Base-by-base conservation (phyloP, 331 rosid genomes). In the Pyracantha coccinea region DNA sequence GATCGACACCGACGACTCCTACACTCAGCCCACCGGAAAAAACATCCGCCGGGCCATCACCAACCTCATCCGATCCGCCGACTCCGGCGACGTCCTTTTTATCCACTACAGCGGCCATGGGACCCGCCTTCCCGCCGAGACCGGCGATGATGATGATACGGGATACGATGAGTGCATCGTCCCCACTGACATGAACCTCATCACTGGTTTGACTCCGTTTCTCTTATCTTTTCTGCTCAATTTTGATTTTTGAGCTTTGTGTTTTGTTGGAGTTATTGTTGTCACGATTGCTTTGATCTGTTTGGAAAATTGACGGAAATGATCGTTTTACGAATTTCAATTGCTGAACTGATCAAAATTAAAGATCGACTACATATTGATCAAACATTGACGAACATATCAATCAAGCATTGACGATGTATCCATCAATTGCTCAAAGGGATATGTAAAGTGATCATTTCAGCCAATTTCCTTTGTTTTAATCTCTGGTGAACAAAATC, bases 131-230 rank as follows among this genome's bases (percentile, higher is more conserved):
- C 96, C 98, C 0, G 92, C 96, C 0, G 97, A 91, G 83, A 81
- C 84, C 2, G 93, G 90, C 6, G 93, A 91, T 35, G 92, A 84
- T 0, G 97, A 93, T 15, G 86, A 88, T 27, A 93, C 98, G 0
- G 97, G 98, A 69, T 93, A 88, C 47, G 98, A 89, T 63, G 98
- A 93, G 73, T 91, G 98, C 86, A 85, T 91, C 74, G 97, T 89
- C 78, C 97, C 98, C 23, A 35, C 77, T 12, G 93, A 93, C 83
- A 93, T 93, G 97, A 93, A 93, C 78, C 96, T 91, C 80, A 93
- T 93, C 84, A 89, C 91, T 2, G 98, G 98, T 93, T 71, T 55
- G 31, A 25, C 31, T 19, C 7, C n/a, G n/a, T 2, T 52, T 52
- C 20, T 52, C 17, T 47, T 6, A 1, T 16, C 13, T 6, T 35